Percentiles rank a stretch among this genome's conserved stretches.
Conservation (phyloP, 345 rosid species). For the Brassica juncea region DNA sequence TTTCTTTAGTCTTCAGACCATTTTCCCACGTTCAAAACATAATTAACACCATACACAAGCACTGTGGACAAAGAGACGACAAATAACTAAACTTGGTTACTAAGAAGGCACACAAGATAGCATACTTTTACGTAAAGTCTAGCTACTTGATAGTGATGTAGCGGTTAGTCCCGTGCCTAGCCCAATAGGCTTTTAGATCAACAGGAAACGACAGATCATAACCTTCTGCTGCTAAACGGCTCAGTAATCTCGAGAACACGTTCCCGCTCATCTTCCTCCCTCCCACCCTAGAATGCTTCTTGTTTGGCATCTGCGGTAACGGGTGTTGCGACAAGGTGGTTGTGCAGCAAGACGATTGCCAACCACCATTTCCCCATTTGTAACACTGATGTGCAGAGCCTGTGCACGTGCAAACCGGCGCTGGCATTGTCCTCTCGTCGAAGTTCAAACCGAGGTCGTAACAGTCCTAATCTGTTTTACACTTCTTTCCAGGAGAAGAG, state of each 20-base stretch:
- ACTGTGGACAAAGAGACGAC: neutral
- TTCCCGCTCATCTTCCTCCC: conserved; percentile 96
- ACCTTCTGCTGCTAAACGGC: conserved; percentile 74
- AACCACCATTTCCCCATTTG: conserved; percentile 97
- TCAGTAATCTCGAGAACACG: conserved; percentile 73
- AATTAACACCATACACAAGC: neutral
- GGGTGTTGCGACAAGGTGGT: conserved; percentile 80
- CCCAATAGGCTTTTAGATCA: conserved; percentile 93
- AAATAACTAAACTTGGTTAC: neutral
- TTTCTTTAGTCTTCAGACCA: too few species aligned
- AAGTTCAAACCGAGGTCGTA: conserved; percentile 66
- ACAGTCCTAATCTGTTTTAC: conserved; percentile 67
- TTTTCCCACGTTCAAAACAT: neutral
- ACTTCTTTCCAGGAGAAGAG: conserved; percentile 60
- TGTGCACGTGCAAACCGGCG: conserved; percentile 86
- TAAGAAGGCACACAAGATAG: neutral
- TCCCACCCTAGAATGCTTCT: conserved; percentile 82
- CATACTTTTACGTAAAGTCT: conserved; percentile 3
- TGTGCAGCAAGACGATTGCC: conserved; percentile 99
- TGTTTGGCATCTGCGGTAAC: conserved; percentile 86
- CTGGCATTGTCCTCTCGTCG: conserved; percentile 74
- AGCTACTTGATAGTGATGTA: conserved; percentile 90
- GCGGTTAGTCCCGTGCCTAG: conserved; percentile 93
- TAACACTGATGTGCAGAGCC: conserved; percentile 76
- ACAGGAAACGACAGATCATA: conserved; percentile 64